Base-by-base conservation (phyloP, 129 eudicot genomes). In the Centaurea solstitialis region DNA sequence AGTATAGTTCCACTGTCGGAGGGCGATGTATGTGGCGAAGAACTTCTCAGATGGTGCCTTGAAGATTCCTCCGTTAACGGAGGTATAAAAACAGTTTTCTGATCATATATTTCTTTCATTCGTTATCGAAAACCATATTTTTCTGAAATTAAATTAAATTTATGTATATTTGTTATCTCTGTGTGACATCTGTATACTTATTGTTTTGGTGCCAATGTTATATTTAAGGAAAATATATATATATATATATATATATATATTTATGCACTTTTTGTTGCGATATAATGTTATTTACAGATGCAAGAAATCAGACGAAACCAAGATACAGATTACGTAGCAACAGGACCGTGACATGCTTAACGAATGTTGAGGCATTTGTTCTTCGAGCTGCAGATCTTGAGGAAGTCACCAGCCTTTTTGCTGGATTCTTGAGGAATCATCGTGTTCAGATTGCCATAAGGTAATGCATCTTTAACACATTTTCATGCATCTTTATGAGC, bases 11-110 rank as follows among this genome's bases (percentile, higher is more conserved):
- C 89, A 12, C 77, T 91, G 77, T 50, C 79, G 0, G 98, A 93
- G 73, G 94, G 97, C 33, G 94, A 88, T 80, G 93, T 81, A 74
- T 91, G 94, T 74, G 98, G 98, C 10, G 98, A 93, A 88, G 98
- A 93, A 85, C 98, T 93, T 71, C 94, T 93, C 37, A 88, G 45
- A 20, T 91, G 97, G 94, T 91, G 93, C 87, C 94, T 93, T 43
- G 98, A 93, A 79, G 90, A 81, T 79, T 91, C 97, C 70, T 84
- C 86, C 59, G 78, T 85, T 61, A 85, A 87, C 45, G 88, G 76
- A 88, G 95, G 95, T 90, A 83, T 64, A 18, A 35, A 4, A 13
- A 57, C 18, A 24, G 7, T 20, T 73, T 12, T 33, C 15, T 68
- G 20, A 73, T 43, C 23, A 73, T 73, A 77, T 50, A 13, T 57